A percentile compares a stretch with the other conserved stretches of the same genome.
phyloP scores from a whole-genome alignment of 345 rosid species.

The Passiflora organensis region DNA sequence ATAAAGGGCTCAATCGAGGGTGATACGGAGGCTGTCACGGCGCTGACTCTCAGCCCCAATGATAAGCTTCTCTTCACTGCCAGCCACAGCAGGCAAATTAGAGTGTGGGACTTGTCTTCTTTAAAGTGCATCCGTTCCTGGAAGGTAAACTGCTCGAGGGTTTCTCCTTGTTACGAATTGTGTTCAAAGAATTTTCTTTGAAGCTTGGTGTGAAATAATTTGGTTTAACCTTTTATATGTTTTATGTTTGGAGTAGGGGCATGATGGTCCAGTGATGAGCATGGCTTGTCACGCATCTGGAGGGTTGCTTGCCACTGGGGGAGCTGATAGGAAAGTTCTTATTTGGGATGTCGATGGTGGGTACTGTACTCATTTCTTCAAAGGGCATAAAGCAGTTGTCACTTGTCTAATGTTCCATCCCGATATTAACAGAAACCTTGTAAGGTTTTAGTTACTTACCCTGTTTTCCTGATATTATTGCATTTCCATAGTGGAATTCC shows the following conservation, averaged over 20 bases:
- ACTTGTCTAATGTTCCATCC: constrained; percentile 78
- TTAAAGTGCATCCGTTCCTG: constrained; percentile 77
- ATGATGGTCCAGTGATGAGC: constrained; percentile 84
- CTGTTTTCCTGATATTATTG: no score
- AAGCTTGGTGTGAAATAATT: no score
- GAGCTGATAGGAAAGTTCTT: constrained; percentile 95
- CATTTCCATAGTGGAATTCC: no score
- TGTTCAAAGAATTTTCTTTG: no score
- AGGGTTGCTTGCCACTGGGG: constrained; percentile 90
- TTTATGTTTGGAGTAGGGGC: constrained; percentile 49
- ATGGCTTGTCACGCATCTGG: constrained; percentile 96
- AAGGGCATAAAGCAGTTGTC: constrained; percentile 89
- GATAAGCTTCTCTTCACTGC: constrained; percentile 80
- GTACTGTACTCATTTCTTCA: constrained; percentile 90
- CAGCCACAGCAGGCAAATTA: constrained; percentile 85
- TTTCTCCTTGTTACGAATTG: neutral
- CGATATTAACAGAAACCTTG: constrained; percentile 50
- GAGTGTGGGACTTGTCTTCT: constrained; percentile 82
- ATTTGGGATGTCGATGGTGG: constrained; percentile 99
- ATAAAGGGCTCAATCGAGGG: constrained; percentile 63
- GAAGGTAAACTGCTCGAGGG: constrained; percentile 52
- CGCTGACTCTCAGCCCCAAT: constrained; percentile 72
- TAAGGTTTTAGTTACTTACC: no score
- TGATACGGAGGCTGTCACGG: constrained; percentile 62
- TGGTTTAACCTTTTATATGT: no score